These are phyloP conservation scores for Beauveria caledonica DNA, from an alignment of 2,329 filamentous ascomycete genomes.

Conservation along the genomic window DNA sequence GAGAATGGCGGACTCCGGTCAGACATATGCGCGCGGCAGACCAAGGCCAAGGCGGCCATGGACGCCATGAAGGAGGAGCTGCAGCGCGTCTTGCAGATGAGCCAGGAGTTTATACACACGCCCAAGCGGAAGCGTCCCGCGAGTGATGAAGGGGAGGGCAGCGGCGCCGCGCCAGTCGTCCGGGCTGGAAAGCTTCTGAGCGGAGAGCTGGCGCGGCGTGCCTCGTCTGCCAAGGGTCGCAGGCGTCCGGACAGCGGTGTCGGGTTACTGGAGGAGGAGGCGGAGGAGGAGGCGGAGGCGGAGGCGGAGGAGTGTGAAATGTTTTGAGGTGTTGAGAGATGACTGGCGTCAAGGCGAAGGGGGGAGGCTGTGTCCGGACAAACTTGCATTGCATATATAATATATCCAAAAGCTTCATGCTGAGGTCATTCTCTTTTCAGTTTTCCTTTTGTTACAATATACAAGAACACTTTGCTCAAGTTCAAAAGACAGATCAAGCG, in stretches of 20 bases:
- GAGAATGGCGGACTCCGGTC: slow-evolving; percentile 35
- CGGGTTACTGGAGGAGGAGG: slow-evolving; percentile 48
- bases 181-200: slow-evolving; percentile 18
- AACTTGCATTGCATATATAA: not conserved
- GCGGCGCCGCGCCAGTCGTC: slow-evolving; percentile 10
- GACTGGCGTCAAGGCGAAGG: not conserved
- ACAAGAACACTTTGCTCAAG: not conserved
- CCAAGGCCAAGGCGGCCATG: slow-evolving; percentile 35
- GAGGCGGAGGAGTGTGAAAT: slow-evolving; percentile 34
- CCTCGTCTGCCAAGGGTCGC: slow-evolving; percentile 28
- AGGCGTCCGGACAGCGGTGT: slow-evolving; percentile 46
- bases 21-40: slow-evolving; percentile 29
- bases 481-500: too few relatives aligned
- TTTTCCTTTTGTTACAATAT: not conserved
- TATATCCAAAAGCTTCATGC: not conserved
- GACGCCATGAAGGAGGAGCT: slow-evolving; percentile 45
- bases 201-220: slow-evolving; percentile 23
- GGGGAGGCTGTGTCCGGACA: not conserved
- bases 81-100: slow-evolving; percentile 37
- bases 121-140: slow-evolving; percentile 17
- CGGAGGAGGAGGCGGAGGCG: too few relatives aligned
- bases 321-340: not conserved
- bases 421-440: not conserved
- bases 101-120: slow-evolving; percentile 34
- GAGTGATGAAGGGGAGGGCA: not conserved